Conservation (phyloP, 2,329 filamentous ascomycete genomes). For the Sclerotinia minor region DNA sequence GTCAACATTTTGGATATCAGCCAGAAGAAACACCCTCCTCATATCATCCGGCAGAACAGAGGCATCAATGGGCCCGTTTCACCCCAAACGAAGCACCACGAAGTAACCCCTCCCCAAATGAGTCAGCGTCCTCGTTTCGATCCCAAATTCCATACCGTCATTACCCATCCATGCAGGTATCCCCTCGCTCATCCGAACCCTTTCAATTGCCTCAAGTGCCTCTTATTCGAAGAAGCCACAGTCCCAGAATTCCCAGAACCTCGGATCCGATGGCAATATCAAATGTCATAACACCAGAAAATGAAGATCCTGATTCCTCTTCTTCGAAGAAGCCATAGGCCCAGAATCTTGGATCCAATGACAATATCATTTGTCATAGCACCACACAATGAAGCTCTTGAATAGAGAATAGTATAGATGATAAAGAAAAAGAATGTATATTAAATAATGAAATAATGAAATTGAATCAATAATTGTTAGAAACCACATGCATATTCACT, state of each 20-base stretch:
- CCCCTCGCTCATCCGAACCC: conserved; percentile 31
- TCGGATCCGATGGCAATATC: conserved; percentile 22
- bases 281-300: conserved; percentile 41
- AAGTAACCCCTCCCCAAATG: conserved; percentile 39
- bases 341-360: conserved; percentile 26
- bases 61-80: conserved; percentile 16
- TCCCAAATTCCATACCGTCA: conserved; percentile 26
- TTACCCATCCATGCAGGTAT: conserved; percentile 31
- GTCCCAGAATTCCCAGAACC: conserved; percentile 34
- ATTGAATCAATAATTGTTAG: too few relatives aligned
- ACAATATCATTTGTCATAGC: conserved; percentile 40
- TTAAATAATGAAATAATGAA: too few relatives aligned
- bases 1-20: conserved; percentile 30
- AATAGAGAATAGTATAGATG: conserved; percentile 31
- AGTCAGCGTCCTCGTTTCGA: conserved; percentile 39
- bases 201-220: conserved; percentile 39
- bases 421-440: too few relatives aligned
- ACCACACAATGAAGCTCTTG: conserved; percentile 38
- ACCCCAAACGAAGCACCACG: not conserved
- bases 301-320: conserved; percentile 40
- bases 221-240: conserved; percentile 38
- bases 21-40: conserved; percentile 24
- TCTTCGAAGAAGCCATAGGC: conserved; percentile 37
- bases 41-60: conserved; percentile 35
- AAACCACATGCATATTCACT: too few relatives aligned